Evolutionary conservation across 1,284 basidiomycete species (phyloP).

Genomic region (Polyporus tsugae): DNA sequence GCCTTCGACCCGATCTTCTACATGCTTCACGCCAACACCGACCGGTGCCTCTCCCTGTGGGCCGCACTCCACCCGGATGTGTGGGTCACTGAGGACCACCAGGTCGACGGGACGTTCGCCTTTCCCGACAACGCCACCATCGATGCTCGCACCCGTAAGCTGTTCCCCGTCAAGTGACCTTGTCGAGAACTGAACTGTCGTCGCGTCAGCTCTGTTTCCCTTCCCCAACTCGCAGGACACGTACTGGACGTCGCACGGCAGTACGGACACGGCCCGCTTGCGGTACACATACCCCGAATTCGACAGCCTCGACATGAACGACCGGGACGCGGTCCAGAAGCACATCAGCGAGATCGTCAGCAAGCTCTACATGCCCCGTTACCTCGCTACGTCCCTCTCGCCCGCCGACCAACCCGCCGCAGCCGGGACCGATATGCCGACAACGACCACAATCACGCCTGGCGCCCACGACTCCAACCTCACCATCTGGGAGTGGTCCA

Average conservation of each 20-base stretch:
- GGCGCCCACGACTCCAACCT: background rate
- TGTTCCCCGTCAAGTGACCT: background rate
- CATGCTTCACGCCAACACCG: slow-evolving; percentile 56
- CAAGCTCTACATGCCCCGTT: slow-evolving; percentile 13
- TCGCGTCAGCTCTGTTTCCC: slow-evolving; percentile 38
- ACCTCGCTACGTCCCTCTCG: background rate
- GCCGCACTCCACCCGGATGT: slow-evolving; percentile 48
- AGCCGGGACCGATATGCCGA: background rate
- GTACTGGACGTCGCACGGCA: slow-evolving; percentile 43
- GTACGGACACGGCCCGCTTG: slow-evolving; percentile 35
- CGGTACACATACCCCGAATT: slow-evolving; percentile 57
- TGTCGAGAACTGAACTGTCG: slow-evolving; percentile 7
- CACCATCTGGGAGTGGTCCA: slow-evolving; percentile 47
- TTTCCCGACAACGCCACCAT: slow-evolving; percentile 41
- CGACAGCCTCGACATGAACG: slow-evolving; percentile 45
- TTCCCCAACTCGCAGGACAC: slow-evolving; percentile 41
- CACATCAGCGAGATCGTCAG: slow-evolving; percentile 46
- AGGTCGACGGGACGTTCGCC: slow-evolving; percentile 47
- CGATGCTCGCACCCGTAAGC: slow-evolving; percentile 47
- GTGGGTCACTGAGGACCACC: slow-evolving; percentile 46
- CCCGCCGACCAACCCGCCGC: background rate
- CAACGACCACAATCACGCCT: background rate
- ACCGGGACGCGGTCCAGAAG: slow-evolving; percentile 38
- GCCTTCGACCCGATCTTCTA: slow-evolving; percentile 58
- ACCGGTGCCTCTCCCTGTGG: slow-evolving; percentile 56